Conservation (phyloP, 2,329 filamentous ascomycete species). For the Neopestalotiopsis sp. region DNA sequence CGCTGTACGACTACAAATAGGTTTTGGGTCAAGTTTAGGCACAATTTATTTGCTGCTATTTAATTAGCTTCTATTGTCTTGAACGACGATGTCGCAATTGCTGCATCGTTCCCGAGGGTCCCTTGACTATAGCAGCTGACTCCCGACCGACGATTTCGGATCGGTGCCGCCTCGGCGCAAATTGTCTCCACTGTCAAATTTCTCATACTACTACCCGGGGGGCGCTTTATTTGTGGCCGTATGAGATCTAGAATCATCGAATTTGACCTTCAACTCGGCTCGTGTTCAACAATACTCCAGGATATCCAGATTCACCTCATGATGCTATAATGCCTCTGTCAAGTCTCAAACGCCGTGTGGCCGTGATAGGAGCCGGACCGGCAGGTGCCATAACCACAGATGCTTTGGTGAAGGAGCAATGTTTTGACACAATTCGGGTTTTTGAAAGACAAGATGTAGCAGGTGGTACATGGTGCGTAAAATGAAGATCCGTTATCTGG, state of each 20-base stretch:
- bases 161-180: too few species aligned
- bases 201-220: too few species aligned
- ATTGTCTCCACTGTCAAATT: too few species aligned
- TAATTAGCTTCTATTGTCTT: too few species aligned
- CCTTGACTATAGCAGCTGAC: too few species aligned
- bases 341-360: constrained; percentile 44
- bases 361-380: constrained; percentile 67
- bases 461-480: constrained; percentile 61
- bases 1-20: neutral
- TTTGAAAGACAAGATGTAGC: constrained; percentile 65
- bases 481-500: neutral
- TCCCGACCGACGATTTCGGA: too few species aligned
- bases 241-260: too few species aligned
- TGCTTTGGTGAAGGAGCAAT: constrained; percentile 61
- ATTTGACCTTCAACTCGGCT: neutral
- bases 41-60: too few species aligned
- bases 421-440: constrained; percentile 63
- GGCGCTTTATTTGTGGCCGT: neutral
- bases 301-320: neutral
- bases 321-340: neutral
- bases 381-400: constrained; percentile 65
- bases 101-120: too few species aligned
- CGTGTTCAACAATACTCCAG: neutral
- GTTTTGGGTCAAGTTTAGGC: neutral
- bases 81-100: too few species aligned